Evolutionary conservation across 2,329 filamentous ascomycete genomes (phyloP), one percentile per base, ranked within the genome.

Genomic region (Colletotrichum melonis): DNA sequence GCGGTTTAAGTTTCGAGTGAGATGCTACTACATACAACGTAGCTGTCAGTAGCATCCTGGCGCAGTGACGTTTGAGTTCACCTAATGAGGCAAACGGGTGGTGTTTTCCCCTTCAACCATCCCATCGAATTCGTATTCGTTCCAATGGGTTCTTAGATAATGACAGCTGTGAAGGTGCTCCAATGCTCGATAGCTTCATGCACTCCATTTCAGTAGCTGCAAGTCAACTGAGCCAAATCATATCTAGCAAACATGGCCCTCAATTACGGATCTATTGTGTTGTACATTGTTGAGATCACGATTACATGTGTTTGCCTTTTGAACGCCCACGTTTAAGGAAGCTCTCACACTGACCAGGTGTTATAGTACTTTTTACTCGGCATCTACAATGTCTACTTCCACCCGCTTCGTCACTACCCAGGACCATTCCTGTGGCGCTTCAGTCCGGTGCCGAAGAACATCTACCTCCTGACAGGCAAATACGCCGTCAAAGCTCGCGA

Each of bases 341-440:
- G 30, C 14, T 8, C 28, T 24, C 24, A 56, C 19, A 32, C 60
- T 68, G 16, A 74, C 26, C 5, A 3, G 3, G n/a, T 7, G 4
- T 38, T 2, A 35, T 60, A 70, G 67, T 70, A 73, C 55, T 62
- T 65, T 16, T n/a, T 73, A 4, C 12, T 70, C 28, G 55, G 67
- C 55, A 62, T 80, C 24, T 81, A 81, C 76, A 82, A 82, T 70
- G 72, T 83, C 71, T 78, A 76, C 73, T 75, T 82, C 32, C 82
- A 83, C 68, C 81, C 81, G 1, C 78, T 83, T 2, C 73, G 75
- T 12, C 66, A 63, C 14, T 81, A 78, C 63, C 81, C 82, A 1
- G 81, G 81, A 0, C 82, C 82, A 5, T 14, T 70, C 12, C 30
- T 65, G 19, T 67, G 69, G 52, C 59, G 58, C 14, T 66, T 63